Evolutionary conservation across 441 rosid genomes (phyloP).

Genomic region (Brassica balearica): DNA sequence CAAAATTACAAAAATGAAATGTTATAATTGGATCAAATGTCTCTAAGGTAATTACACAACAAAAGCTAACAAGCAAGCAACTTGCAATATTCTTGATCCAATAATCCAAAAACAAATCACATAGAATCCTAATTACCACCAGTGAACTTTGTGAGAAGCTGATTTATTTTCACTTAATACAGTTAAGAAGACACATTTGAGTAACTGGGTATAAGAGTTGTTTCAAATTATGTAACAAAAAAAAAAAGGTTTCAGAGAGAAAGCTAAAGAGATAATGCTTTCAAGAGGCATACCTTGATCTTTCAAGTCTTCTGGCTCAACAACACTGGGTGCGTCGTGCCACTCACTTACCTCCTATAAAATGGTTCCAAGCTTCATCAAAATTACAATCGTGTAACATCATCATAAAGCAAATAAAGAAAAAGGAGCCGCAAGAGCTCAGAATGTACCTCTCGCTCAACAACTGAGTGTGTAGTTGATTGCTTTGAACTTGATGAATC

Average conservation of each 20-base stretch:
- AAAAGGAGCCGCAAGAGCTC: background rate
- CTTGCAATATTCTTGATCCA: conserved; percentile 17
- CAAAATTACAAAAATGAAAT: conserved; percentile 22
- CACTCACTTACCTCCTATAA: conserved; percentile 50
- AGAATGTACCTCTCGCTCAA: conserved; percentile 46
- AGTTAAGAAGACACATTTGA: background rate
- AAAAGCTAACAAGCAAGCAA: conserved; percentile 15
- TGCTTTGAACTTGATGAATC: conserved; percentile 58
- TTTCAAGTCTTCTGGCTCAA: conserved; percentile 42
- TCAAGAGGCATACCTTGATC: conserved; percentile 46
- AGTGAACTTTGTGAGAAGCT: background rate
- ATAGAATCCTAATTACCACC: background rate
- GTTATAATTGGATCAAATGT: background rate
- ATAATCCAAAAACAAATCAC: background rate
- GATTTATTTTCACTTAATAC: background rate
- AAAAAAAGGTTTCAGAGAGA: background rate
- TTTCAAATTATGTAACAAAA: background rate
- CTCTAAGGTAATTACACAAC: background rate
- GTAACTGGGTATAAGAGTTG: background rate
- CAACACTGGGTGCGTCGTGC: conserved; percentile 60
- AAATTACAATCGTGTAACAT: background rate
- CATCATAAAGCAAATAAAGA: background rate
- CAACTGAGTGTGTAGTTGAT: conserved; percentile 55
- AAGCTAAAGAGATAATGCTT: background rate
- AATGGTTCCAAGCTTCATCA: conserved; percentile 12